Conservation (phyloP, 2,329 filamentous ascomycete species). For the Fusarium sp. region DNA sequence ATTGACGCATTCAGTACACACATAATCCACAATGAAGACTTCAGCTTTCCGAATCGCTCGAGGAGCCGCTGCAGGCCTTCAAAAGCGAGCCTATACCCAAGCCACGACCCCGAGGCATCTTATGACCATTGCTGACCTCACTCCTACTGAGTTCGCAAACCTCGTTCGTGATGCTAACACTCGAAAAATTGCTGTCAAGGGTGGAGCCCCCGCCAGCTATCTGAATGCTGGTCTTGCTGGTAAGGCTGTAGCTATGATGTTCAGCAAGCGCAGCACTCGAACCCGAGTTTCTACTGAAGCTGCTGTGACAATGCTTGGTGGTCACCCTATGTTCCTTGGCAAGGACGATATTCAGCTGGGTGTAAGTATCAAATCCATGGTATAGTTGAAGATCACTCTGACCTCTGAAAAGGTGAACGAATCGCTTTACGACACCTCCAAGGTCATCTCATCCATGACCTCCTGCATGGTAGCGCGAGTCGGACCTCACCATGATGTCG, state of each 20-base stretch:
- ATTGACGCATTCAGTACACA: not conserved
- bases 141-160: slow-evolving; percentile 80
- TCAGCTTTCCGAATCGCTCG: slow-evolving; percentile 52
- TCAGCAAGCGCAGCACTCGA: slow-evolving; percentile 94
- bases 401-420: slow-evolving; percentile 77
- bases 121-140: slow-evolving; percentile 90
- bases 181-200: slow-evolving; percentile 83
- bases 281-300: slow-evolving; percentile 95
- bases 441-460: slow-evolving; percentile 94
- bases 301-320: slow-evolving; percentile 87
- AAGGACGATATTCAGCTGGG: slow-evolving; percentile 97
- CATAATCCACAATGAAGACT: slow-evolving; percentile 51
- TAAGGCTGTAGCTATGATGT: slow-evolving; percentile 93
- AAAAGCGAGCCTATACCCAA: slow-evolving; percentile 60
- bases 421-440: slow-evolving; percentile 89
- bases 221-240: slow-evolving; percentile 75
- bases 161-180: slow-evolving; percentile 85
- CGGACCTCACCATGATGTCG: slow-evolving; percentile 80
- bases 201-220: slow-evolving; percentile 64
- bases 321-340: slow-evolving; percentile 95
- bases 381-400: not conserved
- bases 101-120: slow-evolving; percentile 77
- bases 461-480: slow-evolving; percentile 86
- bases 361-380: slow-evolving; percentile 58
- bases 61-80: slow-evolving; percentile 52